A percentile compares a stretch with the other conserved stretches of the same genome.
Evolutionary conservation across 306 rosid genomes (phyloP).

Genomic region (Quercus gilva): DNA sequence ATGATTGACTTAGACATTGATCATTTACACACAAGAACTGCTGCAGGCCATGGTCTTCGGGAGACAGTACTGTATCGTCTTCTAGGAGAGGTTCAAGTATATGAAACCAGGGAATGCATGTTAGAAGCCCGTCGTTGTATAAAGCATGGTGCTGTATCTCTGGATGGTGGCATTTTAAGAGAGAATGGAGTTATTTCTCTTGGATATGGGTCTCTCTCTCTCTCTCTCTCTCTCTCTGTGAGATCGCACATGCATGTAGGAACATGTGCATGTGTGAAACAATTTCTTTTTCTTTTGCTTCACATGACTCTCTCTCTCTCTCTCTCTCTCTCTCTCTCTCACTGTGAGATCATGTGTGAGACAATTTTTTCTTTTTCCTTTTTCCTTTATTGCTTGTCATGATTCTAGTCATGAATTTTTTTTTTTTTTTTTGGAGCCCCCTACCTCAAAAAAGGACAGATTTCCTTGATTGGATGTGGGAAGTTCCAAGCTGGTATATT

Average conservation of each 20-base stretch:
- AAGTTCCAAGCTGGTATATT: neutral
- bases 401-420: neutral
- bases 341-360: too few relatives aligned
- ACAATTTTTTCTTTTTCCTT: too few relatives aligned
- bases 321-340: too few relatives aligned
- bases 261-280: neutral
- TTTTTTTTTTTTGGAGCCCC: neutral
- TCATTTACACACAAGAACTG: constrained; percentile 33
- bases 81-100: constrained; percentile 58
- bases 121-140: constrained; percentile 44
- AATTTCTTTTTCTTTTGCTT: neutral
- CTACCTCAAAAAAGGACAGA: neutral
- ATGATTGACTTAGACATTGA: constrained; percentile 43
- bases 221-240: neutral
- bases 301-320: neutral
- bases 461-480: neutral
- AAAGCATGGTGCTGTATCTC: constrained; percentile 60
- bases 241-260: neutral
- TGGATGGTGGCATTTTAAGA: constrained; percentile 61
- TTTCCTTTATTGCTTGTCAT: neutral
- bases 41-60: constrained; percentile 50
- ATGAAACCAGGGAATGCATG: constrained; percentile 46
- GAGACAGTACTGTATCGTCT: constrained; percentile 57
- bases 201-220: constrained; percentile 44
- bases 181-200: constrained; percentile 43